Evolutionary conservation across 2,329 filamentous ascomycete species (phyloP).

Genomic region (Diplodia intermedia): DNA sequence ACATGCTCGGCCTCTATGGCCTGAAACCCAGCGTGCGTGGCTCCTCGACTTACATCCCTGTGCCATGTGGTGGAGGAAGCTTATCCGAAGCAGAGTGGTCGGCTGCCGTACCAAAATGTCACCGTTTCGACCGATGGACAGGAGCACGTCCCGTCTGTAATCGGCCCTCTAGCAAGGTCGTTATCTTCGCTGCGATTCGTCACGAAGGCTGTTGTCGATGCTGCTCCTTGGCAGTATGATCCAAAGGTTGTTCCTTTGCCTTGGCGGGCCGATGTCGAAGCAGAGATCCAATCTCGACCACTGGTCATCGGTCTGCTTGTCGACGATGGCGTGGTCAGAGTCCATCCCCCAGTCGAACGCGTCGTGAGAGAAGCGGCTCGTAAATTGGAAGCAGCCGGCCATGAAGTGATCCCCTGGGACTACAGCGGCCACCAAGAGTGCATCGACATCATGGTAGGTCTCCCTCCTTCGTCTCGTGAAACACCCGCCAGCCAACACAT

Average conservation of each 20-base stretch:
- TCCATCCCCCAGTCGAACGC: slow-evolving; percentile 34
- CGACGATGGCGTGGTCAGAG: slow-evolving; percentile 23
- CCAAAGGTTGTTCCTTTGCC: slow-evolving; percentile 71
- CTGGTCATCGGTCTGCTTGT: slow-evolving; percentile 41
- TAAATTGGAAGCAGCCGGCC: slow-evolving; percentile 40
- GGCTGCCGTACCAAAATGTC: slow-evolving; percentile 55
- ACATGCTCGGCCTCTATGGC: slow-evolving; percentile 41
- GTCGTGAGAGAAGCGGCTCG: slow-evolving; percentile 43
- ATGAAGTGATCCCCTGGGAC: slow-evolving; percentile 42
- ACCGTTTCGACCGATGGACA: slow-evolving; percentile 71
- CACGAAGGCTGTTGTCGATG: slow-evolving; percentile 63
- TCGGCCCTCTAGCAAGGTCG: slow-evolving; percentile 68
- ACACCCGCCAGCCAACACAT: slow-evolving; percentile 21
- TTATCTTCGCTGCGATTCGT: slow-evolving; percentile 62
- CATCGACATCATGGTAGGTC: slow-evolving; percentile 25
- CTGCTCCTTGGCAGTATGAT: slow-evolving; percentile 70
- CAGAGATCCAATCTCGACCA: slow-evolving; percentile 64
- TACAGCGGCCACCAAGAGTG: slow-evolving; percentile 40
- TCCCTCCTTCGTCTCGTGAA: not conserved
- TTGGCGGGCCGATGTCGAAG: slow-evolving; percentile 58
- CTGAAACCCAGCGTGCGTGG: slow-evolving; percentile 38
- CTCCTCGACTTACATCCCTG: not conserved
- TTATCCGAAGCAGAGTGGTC: slow-evolving; percentile 52
- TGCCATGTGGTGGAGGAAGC: slow-evolving; percentile 17
- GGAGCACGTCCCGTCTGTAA: slow-evolving; percentile 66